Base-by-base conservation (phyloP, 371 early-diverging fungal genomes). In the Dichotomocladium elegans region DNA sequence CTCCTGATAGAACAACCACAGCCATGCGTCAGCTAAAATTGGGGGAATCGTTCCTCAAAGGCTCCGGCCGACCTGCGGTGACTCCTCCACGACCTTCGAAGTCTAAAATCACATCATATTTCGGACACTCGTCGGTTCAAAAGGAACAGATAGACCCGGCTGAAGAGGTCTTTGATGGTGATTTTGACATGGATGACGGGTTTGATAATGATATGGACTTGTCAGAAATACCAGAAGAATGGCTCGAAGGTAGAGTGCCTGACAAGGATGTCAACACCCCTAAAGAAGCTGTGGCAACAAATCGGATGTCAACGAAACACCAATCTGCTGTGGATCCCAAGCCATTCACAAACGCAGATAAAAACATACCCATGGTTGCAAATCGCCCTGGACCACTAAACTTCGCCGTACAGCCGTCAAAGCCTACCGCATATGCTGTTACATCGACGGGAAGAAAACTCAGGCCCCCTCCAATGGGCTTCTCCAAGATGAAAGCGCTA, bases 381-480 rank as follows among this genome's bases (percentile, higher is more conserved):
- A n/a, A n/a, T n/a, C n/a, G n/a, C n/a, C n/a, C n/a, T n/a, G n/a
- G n/a, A n/a, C n/a, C 37, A 37, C 37, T 21, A 37, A 37, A 21
- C 5, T 37, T 37, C 21, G n/a, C 37, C n/a, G 37, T 37, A 37
- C 37, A 37, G 12, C 49, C 43, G 21, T 27, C 44, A 22, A 53
- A 53, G 21, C 62, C 63, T 3, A 55, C 64, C 1, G 61, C 61
- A 0, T 74, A 61, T 55, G 71, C 75, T 15, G 75, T 74, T 12
- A 74, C 75, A 3, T 58, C 67, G 5, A 68, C 63, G 2, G 77
- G 77, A 4, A 61, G 73, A 1, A 66, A 64, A 21, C 44, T 77
- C 8, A 55, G 51, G 27, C 68, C 64, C 4, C 77, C 77, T 2
- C 42, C 71, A 10, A 72, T 72, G 68, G 76, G 76, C 10, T 72